Percentiles rank a stretch among this genome's conserved stretches.
Evolutionary conservation across 2,329 filamentous ascomycete genomes (phyloP).

Genomic region (Scytalidium sp.): DNA sequence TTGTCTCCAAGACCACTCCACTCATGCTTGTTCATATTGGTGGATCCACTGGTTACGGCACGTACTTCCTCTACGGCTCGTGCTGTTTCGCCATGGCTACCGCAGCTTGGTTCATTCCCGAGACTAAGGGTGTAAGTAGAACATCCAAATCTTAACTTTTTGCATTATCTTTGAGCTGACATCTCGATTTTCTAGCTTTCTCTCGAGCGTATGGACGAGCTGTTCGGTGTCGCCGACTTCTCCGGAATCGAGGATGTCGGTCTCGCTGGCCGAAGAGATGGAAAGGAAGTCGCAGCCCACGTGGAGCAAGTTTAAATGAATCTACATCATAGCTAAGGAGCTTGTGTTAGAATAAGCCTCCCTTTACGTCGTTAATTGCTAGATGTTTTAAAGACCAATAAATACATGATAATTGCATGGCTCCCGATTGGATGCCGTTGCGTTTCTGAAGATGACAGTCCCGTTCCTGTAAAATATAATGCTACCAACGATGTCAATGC

Average conservation of each 20-base stretch:
- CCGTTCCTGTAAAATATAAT: too few species aligned
- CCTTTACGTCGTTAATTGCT: too few species aligned
- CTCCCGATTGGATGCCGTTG: too few species aligned
- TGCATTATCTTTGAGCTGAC: constrained; percentile 2
- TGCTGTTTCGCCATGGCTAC: constrained; percentile 63
- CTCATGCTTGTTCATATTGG: constrained; percentile 60
- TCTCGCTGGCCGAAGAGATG: constrained; percentile 21
- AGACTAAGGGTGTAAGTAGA: constrained; percentile 62
- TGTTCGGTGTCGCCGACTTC: constrained; percentile 57
- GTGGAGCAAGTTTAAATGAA: not conserved
- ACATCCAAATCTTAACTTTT: not conserved
- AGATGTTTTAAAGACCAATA: too few species aligned
- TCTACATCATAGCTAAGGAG: too few species aligned
- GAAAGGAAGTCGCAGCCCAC: not conserved
- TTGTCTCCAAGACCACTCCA: constrained; percentile 65
- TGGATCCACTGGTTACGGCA: constrained; percentile 45
- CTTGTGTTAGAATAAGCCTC: too few species aligned
- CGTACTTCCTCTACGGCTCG: constrained; percentile 64
- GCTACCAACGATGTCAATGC: too few species aligned
- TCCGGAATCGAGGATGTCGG: not conserved
- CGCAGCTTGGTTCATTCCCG: constrained; percentile 42
- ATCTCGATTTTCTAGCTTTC: constrained; percentile 1
- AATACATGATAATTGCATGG: too few species aligned
- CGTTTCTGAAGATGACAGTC: too few species aligned
- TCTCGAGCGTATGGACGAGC: constrained; percentile 51